phyloP scores from a whole-genome alignment of 2,329 filamentous ascomycete genomes.

The Alternaria longipes region DNA sequence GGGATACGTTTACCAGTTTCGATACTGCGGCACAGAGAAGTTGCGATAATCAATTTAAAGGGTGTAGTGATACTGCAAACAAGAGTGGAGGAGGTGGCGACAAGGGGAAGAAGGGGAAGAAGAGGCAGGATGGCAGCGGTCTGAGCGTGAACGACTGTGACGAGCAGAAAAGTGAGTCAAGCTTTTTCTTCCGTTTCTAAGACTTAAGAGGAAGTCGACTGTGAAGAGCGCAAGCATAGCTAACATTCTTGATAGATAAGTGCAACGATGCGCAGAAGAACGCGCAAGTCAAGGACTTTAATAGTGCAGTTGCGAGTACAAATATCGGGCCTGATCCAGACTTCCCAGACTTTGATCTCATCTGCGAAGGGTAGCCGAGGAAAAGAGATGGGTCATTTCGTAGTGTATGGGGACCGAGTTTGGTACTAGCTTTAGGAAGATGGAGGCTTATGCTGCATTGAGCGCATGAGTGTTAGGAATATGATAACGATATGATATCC shows the following conservation, averaged over 20 bases:
- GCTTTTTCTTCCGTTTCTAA: not conserved
- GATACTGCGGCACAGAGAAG: slow-evolving; percentile 66
- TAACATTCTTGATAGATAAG: slow-evolving; percentile 28
- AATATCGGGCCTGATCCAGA: slow-evolving; percentile 51
- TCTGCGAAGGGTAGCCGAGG: slow-evolving; percentile 37
- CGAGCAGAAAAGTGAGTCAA: slow-evolving; percentile 33
- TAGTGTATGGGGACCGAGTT: not conserved
- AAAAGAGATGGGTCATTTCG: not conserved
- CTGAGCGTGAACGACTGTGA: slow-evolving; percentile 34
- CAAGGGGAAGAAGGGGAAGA: slow-evolving; percentile 2
- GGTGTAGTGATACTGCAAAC: slow-evolving; percentile 59
- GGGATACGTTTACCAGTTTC: slow-evolving; percentile 62
- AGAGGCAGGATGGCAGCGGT: slow-evolving; percentile 17
- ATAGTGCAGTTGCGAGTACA: slow-evolving; percentile 32
- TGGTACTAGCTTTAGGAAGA: not conserved
- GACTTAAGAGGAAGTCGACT: not conserved
- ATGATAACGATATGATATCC: not conserved
- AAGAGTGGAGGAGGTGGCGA: slow-evolving; percentile 27
- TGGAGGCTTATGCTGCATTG: not conserved
- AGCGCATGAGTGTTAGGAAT: not conserved
- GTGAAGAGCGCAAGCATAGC: not conserved
- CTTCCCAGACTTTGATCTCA: slow-evolving; percentile 52
- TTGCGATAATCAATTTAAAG: slow-evolving; percentile 70
- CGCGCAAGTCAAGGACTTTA: slow-evolving; percentile 42
- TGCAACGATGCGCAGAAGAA: slow-evolving; percentile 40